These are phyloP conservation scores for Albatrellus ellisii DNA, from an alignment of 768 basidiomycete species.

Conservation along the genomic window DNA sequence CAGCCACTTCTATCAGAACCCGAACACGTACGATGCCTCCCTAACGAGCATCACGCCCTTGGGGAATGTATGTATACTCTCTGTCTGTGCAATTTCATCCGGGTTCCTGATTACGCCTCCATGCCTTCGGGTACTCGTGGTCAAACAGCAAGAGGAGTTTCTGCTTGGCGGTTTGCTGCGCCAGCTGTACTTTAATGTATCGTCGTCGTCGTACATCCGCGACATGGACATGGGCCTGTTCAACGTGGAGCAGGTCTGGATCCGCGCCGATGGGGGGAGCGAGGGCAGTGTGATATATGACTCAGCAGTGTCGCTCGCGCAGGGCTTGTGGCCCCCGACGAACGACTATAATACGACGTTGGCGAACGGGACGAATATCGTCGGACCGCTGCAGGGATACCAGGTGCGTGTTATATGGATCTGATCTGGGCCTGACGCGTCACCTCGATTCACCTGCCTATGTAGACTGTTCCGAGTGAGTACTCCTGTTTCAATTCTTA, in stretches of 20 bases:
- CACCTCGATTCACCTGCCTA: neutral
- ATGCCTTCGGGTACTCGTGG: neutral
- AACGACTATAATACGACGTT: conserved; percentile 34
- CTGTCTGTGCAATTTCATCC: neutral
- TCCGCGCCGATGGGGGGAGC: conserved; percentile 56
- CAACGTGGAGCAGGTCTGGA: conserved; percentile 26
- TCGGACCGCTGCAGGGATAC: conserved; percentile 52
- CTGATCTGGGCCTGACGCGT: no score
- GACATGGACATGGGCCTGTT: conserved; percentile 24
- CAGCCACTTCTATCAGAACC: conserved; percentile 50
- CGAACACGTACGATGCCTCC: conserved; percentile 41
- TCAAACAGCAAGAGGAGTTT: conserved; percentile 37
- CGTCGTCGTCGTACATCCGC: conserved; percentile 39
- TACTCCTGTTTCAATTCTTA: no score
- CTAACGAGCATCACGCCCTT: conserved; percentile 53
- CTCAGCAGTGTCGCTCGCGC: conserved; percentile 52
- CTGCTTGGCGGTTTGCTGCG: conserved; percentile 42
- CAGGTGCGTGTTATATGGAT: conserved; percentile 35
- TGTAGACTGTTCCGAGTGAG: conserved; percentile 29
- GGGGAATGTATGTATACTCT: conserved; percentile 34
- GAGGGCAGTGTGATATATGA: conserved; percentile 58
- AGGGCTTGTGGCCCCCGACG: conserved; percentile 52
- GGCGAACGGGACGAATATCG: conserved; percentile 50
- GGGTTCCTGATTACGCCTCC: neutral
- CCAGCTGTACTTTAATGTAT: conserved; percentile 36